These are phyloP conservation scores for Vicia faba DNA, from an alignment of 306 rosid species.

Conservation along the genomic window DNA sequence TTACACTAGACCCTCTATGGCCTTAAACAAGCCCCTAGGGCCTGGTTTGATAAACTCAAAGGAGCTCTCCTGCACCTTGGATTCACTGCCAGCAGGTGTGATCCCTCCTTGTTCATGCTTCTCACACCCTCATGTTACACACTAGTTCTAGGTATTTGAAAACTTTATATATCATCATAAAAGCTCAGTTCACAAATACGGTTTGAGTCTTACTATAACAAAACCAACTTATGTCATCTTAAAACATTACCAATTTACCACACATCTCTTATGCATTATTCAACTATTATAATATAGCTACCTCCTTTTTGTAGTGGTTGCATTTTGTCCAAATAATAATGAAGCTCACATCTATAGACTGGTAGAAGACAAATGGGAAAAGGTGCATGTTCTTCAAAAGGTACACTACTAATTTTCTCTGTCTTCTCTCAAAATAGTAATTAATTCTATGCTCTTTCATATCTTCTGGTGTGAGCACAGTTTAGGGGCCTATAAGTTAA, in stretches of 20 bases:
- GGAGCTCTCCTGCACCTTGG: too few species aligned
- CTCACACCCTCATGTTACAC: too few species aligned
- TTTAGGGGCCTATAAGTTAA: neutral
- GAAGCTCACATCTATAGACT: conserved; percentile 86
- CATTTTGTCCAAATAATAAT: conserved; percentile 87
- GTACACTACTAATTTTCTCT: conserved; percentile 41
- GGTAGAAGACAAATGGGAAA: conserved; percentile 92
- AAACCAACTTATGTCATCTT: conserved; percentile 9
- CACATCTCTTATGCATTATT: conserved; percentile 15
- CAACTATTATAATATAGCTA: conserved; percentile 19
- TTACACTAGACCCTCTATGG: too few species aligned
- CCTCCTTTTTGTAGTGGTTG: conserved; percentile 70
- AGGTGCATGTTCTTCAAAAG: conserved; percentile 92
- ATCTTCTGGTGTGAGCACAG: conserved; percentile 17
- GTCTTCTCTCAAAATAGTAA: conserved; percentile 17
- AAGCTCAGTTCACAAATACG: neutral
- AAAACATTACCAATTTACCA: conserved; percentile 7
- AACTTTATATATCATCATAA: neutral
- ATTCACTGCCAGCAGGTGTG: too few species aligned
- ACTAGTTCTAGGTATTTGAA: neutral
- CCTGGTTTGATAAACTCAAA: too few species aligned
- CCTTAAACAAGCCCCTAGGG: too few species aligned
- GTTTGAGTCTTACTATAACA: conserved; percentile 23
- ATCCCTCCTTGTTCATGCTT: too few species aligned
- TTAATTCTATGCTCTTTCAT: neutral